Evolutionary conservation across 805 yeast genomes (phyloP), one percentile per base, ranked within the genome.

Genomic region (Metschnikowia chrysomelidarum): DNA sequence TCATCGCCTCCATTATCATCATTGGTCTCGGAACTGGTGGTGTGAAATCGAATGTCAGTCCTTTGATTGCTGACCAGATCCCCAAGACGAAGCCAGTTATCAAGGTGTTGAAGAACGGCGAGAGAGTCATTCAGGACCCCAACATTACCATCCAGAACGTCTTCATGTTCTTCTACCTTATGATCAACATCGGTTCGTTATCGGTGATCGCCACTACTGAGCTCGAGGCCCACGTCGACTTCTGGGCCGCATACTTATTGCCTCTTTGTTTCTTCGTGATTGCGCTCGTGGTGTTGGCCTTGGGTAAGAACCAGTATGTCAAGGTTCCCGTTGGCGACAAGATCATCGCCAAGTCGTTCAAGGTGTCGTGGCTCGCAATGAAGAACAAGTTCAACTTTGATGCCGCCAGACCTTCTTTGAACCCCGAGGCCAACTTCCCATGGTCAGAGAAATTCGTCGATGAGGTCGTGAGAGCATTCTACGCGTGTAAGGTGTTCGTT

Each of bases 1-100:
- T 78, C 40, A 54, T 75, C 32, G 65, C 68, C 27, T 71, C 77
- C 20, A 72, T 78, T 60, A 60, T 78, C 40, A 59, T 78, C 34
- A 75, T 85, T 50, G 91, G 91, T 47, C 49, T 82, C 24, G 91
- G 87, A 25, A 80, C 93, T 20, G 93, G 93, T 53, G 82, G 87
- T 49, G 85, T 85, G 55, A 85, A 85, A 57, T 71, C 88, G 25
- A 83, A 84, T 50, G 78, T 84, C 19, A 76, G 87, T 4, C 82
- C 84, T 13, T 68, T 85, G 55, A 78, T 85, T 55, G 89, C 87
- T 30, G 85, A 52, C 41, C 57, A 56, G 36, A 53, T 66, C 41
- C 71, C 69, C 37, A 64, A 64, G 43, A 62, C 64, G 25, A 55
- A 54, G 43, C 71, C 72, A 15, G 38, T 54, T 21, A 62, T 66